phyloP scores from a whole-genome alignment of 2,329 filamentous ascomycete species.

The Fusarium tupiense region DNA sequence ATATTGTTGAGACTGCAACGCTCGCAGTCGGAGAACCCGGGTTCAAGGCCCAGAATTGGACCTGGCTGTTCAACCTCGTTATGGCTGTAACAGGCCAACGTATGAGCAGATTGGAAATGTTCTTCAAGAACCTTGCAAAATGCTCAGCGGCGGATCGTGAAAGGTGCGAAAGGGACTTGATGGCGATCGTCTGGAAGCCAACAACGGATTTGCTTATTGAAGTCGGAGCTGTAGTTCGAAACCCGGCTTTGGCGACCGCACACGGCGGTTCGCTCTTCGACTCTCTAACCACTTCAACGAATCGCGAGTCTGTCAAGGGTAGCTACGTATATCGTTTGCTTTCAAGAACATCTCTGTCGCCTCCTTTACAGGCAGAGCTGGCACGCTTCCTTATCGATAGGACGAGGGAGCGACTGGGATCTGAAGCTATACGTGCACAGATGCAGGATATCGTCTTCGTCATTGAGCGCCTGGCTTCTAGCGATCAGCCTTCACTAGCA shows the following conservation, averaged over 20 bases:
- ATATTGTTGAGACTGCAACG: slow-evolving; percentile 23
- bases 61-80: slow-evolving; percentile 9
- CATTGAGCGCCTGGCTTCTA: slow-evolving; percentile 36
- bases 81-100: slow-evolving; percentile 9
- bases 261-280: neutral
- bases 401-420: slow-evolving; percentile 25
- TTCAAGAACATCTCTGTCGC: neutral
- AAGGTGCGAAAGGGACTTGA: slow-evolving; percentile 2
- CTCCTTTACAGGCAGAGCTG: slow-evolving; percentile 26
- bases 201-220: slow-evolving; percentile 43
- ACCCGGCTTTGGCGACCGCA: slow-evolving; percentile 2
- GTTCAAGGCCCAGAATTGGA: slow-evolving; percentile 10
- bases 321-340: slow-evolving; percentile 25
- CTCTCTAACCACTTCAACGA: neutral
- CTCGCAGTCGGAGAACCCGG: slow-evolving; percentile 24
- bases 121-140: slow-evolving; percentile 7
- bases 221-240: slow-evolving; percentile 29
- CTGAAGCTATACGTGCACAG: slow-evolving; percentile 11
- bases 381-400: slow-evolving; percentile 30
- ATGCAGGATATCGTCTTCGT: slow-evolving; percentile 29
- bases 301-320: neutral
- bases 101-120: neutral
- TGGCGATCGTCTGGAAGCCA: slow-evolving; percentile 45
- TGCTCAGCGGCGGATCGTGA: neutral
- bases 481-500: slow-evolving; percentile 46